Evolutionary conservation across 306 rosid species (phyloP).

Genomic region (Hippophae gyantsensis): DNA sequence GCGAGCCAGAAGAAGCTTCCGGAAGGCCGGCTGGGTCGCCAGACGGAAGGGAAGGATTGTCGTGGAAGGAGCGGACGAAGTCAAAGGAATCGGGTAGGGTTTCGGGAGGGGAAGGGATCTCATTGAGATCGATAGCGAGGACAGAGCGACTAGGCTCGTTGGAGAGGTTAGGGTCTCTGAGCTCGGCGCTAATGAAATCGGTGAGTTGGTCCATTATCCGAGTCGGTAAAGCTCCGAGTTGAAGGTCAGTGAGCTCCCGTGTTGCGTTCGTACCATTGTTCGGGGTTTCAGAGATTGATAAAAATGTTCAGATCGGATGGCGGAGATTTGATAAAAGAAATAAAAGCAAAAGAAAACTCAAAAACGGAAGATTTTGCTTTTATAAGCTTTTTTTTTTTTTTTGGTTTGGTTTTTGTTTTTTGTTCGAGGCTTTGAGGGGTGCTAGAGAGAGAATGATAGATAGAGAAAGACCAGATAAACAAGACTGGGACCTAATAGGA

Average conservation of each 20-base stretch:
- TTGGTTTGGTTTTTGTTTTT: conserved; percentile 14
- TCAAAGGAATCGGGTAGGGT: conserved; percentile 66
- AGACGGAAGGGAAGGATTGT: conserved; percentile 65
- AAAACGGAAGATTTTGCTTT: neutral
- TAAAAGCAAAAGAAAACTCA: conserved; percentile 9
- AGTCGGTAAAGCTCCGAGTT: conserved; percentile 27
- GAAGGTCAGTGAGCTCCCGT: conserved; percentile 28
- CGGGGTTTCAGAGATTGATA: neutral
- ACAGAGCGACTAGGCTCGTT: conserved; percentile 52
- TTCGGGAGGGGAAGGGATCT: conserved; percentile 94
- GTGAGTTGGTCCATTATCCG: conserved; percentile 72
- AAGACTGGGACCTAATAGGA: conserved; percentile 47
- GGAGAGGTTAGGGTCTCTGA: conserved; percentile 24
- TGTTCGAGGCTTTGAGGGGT: conserved; percentile 11
- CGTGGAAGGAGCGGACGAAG: conserved; percentile 69
- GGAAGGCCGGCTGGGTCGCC: conserved; percentile 62
- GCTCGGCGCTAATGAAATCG: conserved; percentile 57
- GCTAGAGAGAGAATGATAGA: conserved; percentile 15
- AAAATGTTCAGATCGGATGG: conserved; percentile 43
- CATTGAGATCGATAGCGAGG: conserved; percentile 85
- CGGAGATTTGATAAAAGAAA: conserved; percentile 30
- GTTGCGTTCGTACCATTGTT: conserved; percentile 54
- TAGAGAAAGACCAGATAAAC: conserved; percentile 30
- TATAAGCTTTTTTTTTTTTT: neutral
- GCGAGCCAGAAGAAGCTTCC: conserved; percentile 16